phyloP scores from a whole-genome alignment of 2,329 filamentous ascomycete species.

The Dactylonectria estremocensis region DNA sequence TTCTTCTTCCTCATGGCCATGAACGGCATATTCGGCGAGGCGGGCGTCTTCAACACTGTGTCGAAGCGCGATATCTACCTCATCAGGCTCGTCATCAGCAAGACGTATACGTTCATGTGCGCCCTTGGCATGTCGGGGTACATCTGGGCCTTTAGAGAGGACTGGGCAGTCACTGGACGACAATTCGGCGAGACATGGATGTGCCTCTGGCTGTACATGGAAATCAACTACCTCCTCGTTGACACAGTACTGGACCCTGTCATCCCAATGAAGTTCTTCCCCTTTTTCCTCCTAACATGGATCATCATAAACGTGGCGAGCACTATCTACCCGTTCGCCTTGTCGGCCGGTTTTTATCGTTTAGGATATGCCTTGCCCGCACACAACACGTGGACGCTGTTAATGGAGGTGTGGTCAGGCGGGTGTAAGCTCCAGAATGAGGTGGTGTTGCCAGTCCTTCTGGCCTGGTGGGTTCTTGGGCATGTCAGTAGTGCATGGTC shows the following conservation, averaged over 20 bases:
- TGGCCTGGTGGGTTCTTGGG: constrained; percentile 55
- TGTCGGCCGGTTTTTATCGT: constrained; percentile 58
- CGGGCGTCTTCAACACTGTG: constrained; percentile 30
- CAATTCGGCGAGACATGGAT: constrained; percentile 50
- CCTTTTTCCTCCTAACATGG: constrained; percentile 61
- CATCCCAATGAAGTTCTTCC: constrained; percentile 55
- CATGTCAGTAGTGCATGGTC: constrained; percentile 46
- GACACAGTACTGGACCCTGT: constrained; percentile 50
- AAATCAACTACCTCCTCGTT: constrained; percentile 60
- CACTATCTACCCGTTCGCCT: constrained; percentile 55
- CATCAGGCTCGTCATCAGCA: constrained; percentile 46
- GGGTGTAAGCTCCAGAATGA: constrained; percentile 56
- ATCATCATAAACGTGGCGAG: constrained; percentile 58
- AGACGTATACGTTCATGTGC: constrained; percentile 53
- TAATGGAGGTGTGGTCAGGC: constrained; percentile 60
- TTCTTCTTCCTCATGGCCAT: constrained; percentile 49
- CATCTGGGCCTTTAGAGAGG: constrained; percentile 62
- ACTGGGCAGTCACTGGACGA: constrained; percentile 55
- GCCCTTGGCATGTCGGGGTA: constrained; percentile 57
- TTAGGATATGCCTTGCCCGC: constrained; percentile 57
- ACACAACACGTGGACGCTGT: constrained; percentile 52
- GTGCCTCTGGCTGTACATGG: constrained; percentile 57
- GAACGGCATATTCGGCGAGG: constrained; percentile 41
- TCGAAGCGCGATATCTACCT: constrained; percentile 47
- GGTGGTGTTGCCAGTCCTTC: constrained; percentile 59